Conservation (phyloP, 805 yeast species). For the Metschnikowia continentalis region DNA sequence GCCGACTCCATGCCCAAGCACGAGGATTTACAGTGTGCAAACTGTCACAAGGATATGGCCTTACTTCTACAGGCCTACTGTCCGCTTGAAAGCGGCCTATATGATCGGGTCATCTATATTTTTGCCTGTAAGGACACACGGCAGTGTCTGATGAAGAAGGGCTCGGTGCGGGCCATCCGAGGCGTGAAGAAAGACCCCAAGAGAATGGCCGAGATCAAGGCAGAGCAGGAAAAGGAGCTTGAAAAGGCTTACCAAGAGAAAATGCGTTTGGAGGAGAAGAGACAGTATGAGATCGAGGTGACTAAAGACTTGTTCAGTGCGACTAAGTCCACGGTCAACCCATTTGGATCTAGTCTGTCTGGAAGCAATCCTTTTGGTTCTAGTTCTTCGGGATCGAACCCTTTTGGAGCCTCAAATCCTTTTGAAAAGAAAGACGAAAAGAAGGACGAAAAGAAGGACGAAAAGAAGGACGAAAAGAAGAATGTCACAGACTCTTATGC, state of each 20-base stretch:
- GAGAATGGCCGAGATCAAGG: conserved; percentile 37
- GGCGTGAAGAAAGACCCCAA: conserved; percentile 63
- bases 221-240: conserved; percentile 28
- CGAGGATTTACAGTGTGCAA: conserved; percentile 55
- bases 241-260: conserved; percentile 37
- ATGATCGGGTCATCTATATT: conserved; percentile 78
- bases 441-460: conserved; percentile 8
- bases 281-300: conserved; percentile 35
- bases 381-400: too few relatives aligned
- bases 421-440: neutral
- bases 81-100: conserved; percentile 64
- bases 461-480: neutral
- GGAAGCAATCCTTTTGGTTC: conserved; percentile 21
- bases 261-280: conserved; percentile 40
- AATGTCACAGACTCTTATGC: neutral
- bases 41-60: conserved; percentile 60
- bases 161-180: conserved; percentile 71
- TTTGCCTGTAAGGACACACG: conserved; percentile 61
- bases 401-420: neutral
- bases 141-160: conserved; percentile 62
- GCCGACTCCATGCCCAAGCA: conserved; percentile 53
- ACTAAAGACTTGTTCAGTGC: conserved; percentile 37
- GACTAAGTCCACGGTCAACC: conserved; percentile 25
- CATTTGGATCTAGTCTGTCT: conserved; percentile 30
- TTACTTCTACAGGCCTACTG: conserved; percentile 76